Percentiles rank a stretch among this genome's conserved stretches.
Conservation (phyloP, 148 eudicot genomes). For the Cornus suecica region DNA sequence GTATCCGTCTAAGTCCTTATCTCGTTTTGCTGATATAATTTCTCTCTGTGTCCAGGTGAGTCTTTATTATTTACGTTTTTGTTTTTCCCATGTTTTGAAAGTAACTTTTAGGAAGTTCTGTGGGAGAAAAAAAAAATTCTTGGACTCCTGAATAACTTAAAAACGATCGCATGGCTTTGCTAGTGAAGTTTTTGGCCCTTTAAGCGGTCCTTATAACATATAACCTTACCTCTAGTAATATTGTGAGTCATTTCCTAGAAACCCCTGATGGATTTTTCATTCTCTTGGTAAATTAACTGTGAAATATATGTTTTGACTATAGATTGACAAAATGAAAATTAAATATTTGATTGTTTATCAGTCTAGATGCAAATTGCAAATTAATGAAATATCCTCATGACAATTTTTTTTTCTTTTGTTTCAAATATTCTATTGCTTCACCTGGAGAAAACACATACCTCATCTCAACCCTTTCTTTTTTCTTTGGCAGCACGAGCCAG, state of each 20-base stretch:
- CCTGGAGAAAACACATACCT: not conserved
- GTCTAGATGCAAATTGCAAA: not conserved
- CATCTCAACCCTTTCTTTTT: not conserved
- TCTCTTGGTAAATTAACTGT: no score
- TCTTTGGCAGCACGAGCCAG: constrained; percentile 68
- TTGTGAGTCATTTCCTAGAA: not conserved
- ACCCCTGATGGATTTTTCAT: not conserved
- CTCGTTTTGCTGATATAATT: constrained; percentile 92
- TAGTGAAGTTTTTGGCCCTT: not conserved
- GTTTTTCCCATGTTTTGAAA: not conserved
- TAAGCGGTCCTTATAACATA: no score
- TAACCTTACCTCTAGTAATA: no score
- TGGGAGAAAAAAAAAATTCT: no score
- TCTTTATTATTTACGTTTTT: not conserved
- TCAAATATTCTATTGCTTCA: not conserved
- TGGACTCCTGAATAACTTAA: not conserved
- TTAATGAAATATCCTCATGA: no score
- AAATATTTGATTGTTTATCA: no score
- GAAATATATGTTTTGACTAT: no score
- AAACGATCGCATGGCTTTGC: not conserved
- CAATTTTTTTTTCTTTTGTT: not conserved
- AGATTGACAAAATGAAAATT: no score
- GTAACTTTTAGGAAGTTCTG: not conserved
- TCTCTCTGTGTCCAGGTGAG: constrained; percentile 89
- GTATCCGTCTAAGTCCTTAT: constrained; percentile 77